Conservation (phyloP, 371 early-diverging fungal species). For the Actinomucor elegans region DNA sequence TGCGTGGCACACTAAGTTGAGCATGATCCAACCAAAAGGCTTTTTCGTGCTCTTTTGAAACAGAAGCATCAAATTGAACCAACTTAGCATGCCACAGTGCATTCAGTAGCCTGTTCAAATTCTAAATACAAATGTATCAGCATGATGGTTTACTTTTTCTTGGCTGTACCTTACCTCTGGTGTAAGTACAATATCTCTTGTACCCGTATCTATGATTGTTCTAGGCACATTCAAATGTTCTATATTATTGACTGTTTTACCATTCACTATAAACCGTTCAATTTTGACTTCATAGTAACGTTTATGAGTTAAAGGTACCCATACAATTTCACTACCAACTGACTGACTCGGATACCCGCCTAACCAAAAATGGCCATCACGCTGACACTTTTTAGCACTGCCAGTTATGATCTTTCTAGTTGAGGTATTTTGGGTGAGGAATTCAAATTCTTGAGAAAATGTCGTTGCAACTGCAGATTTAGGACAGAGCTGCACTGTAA, state of each 20-base stretch:
- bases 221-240: slow-evolving; percentile 9
- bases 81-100: slow-evolving; percentile 9
- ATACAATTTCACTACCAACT: slow-evolving; percentile 13
- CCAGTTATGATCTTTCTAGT: too few species aligned
- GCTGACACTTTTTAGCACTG: neutral
- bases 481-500: slow-evolving; percentile 11
- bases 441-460: slow-evolving; percentile 4
- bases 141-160: too few species aligned
- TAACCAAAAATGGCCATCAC: slow-evolving; percentile 10
- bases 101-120: slow-evolving; percentile 6
- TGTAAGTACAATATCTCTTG: slow-evolving; percentile 6
- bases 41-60: slow-evolving; percentile 9
- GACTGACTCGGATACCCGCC: slow-evolving; percentile 11
- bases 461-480: slow-evolving; percentile 8
- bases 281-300: slow-evolving; percentile 11
- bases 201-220: slow-evolving; percentile 10
- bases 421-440: neutral
- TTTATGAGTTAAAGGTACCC: slow-evolving; percentile 1
- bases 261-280: slow-evolving; percentile 2
- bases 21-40: slow-evolving; percentile 10
- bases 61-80: slow-evolving; percentile 9
- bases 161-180: neutral
- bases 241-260: neutral
- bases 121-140: too few species aligned
- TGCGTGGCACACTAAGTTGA: neutral